Percentiles rank a stretch among this genome's conserved stretches.
These are phyloP conservation scores for Laburnicola sp. DNA, from an alignment of 2,329 filamentous ascomycete genomes.

Conservation along the genomic window DNA sequence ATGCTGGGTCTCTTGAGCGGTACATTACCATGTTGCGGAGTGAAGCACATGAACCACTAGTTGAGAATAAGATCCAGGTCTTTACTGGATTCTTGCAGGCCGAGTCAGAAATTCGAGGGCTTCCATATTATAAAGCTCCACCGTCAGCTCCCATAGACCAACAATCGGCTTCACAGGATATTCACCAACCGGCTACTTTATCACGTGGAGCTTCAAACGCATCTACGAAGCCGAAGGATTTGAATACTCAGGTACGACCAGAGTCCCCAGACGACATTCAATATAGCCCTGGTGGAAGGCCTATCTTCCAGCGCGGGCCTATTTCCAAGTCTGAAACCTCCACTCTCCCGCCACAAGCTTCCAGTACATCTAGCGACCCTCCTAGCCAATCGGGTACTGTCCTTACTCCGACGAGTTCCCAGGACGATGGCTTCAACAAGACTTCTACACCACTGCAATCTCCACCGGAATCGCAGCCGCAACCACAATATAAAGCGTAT, in stretches of 20 bases:
- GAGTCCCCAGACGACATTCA: conserved; percentile 29
- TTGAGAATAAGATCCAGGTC: conserved; percentile 57
- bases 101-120: conserved; percentile 44
- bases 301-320: conserved; percentile 43
- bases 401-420: conserved; percentile 42
- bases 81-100: conserved; percentile 54
- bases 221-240: conserved; percentile 14
- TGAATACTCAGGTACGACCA: conserved; percentile 26
- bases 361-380: conserved; percentile 9
- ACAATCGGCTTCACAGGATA: conserved; percentile 5
- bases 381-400: conserved; percentile 36
- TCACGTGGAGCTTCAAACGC: conserved; percentile 11
- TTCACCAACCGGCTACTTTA: conserved; percentile 1
- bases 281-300: conserved; percentile 60
- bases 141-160: conserved; percentile 18
- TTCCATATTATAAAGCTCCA: conserved; percentile 47
- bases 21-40: conserved; percentile 59
- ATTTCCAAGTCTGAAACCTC: conserved; percentile 19
- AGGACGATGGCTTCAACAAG: conserved; percentile 35
- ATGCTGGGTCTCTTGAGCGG: conserved; percentile 57
- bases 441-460: conserved; percentile 39
- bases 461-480: conserved; percentile 27
- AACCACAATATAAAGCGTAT: conserved; percentile 41
- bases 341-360: conserved; percentile 18
- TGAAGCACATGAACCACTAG: conserved; percentile 51